A percentile compares a stretch with the other conserved stretches of the same genome.
These are phyloP conservation scores for Lignosus rhinocerotis DNA, from an alignment of 1,284 basidiomycete genomes.

Conservation along the genomic window DNA sequence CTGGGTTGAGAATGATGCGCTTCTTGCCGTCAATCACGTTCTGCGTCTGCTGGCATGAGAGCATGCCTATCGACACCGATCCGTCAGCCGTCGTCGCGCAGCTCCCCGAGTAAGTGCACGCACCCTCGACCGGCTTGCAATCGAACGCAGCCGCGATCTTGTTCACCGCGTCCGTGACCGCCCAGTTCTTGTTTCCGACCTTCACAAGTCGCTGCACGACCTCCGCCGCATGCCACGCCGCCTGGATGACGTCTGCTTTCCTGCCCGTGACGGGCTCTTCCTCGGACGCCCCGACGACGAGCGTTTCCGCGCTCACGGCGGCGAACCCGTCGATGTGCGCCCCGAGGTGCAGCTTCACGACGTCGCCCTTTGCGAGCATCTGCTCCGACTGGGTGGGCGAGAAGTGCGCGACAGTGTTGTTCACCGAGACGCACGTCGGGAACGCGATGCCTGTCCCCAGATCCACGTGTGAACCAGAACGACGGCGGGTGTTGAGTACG, in stretches of 20 bases:
- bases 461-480: background rate
- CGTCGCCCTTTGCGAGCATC: slow-evolving; percentile 82
- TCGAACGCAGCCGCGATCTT: slow-evolving; percentile 75
- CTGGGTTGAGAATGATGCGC: slow-evolving; percentile 89
- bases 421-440: slow-evolving; percentile 92
- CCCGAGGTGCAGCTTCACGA: slow-evolving; percentile 95
- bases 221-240: slow-evolving; percentile 92
- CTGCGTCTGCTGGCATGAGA: slow-evolving; percentile 89
- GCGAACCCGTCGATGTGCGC: slow-evolving; percentile 97
- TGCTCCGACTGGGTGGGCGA: slow-evolving; percentile 76
- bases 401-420: slow-evolving; percentile 85
- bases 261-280: slow-evolving; percentile 79
- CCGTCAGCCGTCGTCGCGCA: background rate
- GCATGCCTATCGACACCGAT: slow-evolving; percentile 62
- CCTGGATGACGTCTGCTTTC: slow-evolving; percentile 89
- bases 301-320: slow-evolving; percentile 87
- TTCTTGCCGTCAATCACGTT: slow-evolving; percentile 98
- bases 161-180: slow-evolving; percentile 85
- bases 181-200: slow-evolving; percentile 93
- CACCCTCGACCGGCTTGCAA: slow-evolving; percentile 90
- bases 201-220: slow-evolving; percentile 86
- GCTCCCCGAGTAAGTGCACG: slow-evolving; percentile 23
- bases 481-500: background rate
- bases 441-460: slow-evolving; percentile 79
- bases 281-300: slow-evolving; percentile 79